A percentile compares a stretch with the other conserved stretches of the same genome.
These are phyloP conservation scores for Alternaria sp. DNA, from an alignment of 2,329 filamentous ascomycete genomes.

Conservation along the genomic window DNA sequence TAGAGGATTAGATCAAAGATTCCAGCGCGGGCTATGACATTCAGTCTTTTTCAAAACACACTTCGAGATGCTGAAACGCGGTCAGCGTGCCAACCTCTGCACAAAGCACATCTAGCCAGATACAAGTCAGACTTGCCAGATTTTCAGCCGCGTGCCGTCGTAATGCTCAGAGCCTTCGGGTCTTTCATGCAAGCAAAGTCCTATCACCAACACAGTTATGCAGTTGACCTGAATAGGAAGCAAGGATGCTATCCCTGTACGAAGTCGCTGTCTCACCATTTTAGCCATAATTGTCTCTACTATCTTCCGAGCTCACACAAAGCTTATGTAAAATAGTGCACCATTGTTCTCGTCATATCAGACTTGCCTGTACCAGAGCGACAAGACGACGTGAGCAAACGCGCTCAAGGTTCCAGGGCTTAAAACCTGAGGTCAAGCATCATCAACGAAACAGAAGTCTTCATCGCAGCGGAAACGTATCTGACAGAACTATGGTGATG, in stretches of 20 bases:
- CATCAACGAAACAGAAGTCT: background rate
- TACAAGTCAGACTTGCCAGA: background rate
- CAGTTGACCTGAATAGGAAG: background rate
- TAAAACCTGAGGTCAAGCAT: background rate
- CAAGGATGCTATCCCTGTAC: background rate
- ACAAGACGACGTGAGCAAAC: background rate
- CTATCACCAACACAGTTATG: background rate
- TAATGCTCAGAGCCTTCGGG: background rate
- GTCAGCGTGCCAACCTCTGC: background rate
- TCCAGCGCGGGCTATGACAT: background rate
- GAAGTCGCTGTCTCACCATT: background rate
- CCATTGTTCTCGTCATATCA: background rate
- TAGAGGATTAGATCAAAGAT: background rate
- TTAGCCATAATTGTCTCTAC: background rate
- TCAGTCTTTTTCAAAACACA: background rate
- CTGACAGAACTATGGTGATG: background rate
- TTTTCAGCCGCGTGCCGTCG: background rate
- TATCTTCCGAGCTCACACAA: background rate
- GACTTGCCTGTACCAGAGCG: background rate
- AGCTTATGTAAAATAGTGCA: background rate
- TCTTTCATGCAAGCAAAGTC: background rate
- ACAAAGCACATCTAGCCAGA: background rate
- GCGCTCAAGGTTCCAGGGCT: background rate
- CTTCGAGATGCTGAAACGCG: background rate
- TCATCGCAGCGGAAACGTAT: background rate